A percentile compares a stretch with the other conserved stretches of the same genome.
phyloP scores from a whole-genome alignment of 331 rosid species.

The Quercus tomentella region DNA sequence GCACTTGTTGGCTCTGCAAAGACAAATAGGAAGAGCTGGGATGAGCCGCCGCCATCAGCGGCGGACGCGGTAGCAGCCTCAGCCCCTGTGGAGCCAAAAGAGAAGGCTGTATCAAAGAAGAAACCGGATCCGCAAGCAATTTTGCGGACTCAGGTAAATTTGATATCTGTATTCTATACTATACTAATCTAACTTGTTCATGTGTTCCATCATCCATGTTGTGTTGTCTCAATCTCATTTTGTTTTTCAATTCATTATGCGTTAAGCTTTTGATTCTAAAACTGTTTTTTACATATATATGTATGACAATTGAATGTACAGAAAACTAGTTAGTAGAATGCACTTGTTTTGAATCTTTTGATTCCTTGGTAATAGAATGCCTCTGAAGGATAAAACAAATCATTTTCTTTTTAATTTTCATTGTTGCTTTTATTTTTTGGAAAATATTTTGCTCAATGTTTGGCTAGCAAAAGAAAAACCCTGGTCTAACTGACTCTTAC shows the following conservation, averaged over 20 bases:
- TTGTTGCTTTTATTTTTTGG: not conserved
- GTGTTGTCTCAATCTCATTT: not conserved
- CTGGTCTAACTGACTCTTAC: not conserved
- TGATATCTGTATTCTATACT: not conserved
- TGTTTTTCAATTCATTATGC: not conserved
- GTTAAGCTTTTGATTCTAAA: not conserved
- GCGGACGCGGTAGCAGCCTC: not conserved
- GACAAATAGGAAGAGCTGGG: conserved; percentile 74
- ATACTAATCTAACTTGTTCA: too few species aligned
- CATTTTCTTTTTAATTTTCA: not conserved
- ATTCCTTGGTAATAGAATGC: not conserved
- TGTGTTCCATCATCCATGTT: too few species aligned
- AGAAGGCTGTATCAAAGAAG: conserved; percentile 46
- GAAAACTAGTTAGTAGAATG: not conserved
- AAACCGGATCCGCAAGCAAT: conserved; percentile 69
- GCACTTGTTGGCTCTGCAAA: conserved; percentile 62
- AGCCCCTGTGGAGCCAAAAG: conserved; percentile 37
- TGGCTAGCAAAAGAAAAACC: not conserved
- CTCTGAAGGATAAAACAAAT: not conserved
- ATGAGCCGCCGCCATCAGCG: conserved; percentile 35
- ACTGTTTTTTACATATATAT: not conserved
- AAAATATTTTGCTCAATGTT: not conserved
- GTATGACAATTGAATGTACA: not conserved
- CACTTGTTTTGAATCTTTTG: not conserved
- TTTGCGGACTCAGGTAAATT: conserved; percentile 72